phyloP scores from a whole-genome alignment of 345 rosid genomes.

The Eucalyptus guilfoylei region DNA sequence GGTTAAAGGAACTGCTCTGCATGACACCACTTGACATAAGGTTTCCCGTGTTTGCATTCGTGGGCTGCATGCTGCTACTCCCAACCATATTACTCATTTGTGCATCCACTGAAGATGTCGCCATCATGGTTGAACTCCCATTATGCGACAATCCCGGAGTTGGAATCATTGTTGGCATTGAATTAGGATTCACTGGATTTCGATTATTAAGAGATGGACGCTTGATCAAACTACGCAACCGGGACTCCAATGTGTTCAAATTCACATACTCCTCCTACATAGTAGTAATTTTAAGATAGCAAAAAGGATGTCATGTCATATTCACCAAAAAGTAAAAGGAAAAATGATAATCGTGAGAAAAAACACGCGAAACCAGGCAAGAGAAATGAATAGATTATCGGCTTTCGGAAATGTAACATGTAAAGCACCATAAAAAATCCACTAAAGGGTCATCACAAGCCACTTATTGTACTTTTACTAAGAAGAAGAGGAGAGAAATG shows the following conservation, averaged over 20 bases:
- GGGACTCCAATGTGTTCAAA: slow-evolving; percentile 52
- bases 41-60: slow-evolving; percentile 36
- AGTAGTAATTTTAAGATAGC: background rate
- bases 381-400: background rate
- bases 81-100: slow-evolving; percentile 35
- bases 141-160: slow-evolving; percentile 76
- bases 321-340: background rate
- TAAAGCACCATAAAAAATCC: background rate
- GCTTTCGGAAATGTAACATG: background rate
- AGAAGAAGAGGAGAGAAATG: background rate
- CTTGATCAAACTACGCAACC: slow-evolving; percentile 37
- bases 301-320: background rate
- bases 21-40: slow-evolving; percentile 35
- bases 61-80: slow-evolving; percentile 31
- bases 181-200: slow-evolving; percentile 48
- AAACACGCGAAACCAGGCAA: background rate
- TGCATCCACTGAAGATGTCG: slow-evolving; percentile 47
- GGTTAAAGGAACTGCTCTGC: slow-evolving; percentile 34
- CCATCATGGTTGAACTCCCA: slow-evolving; percentile 40
- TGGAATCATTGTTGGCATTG: slow-evolving; percentile 77
- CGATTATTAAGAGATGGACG: slow-evolving; percentile 11
- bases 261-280: slow-evolving; percentile 80
- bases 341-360: background rate
- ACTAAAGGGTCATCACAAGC: background rate
- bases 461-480: background rate